Conservation (phyloP, 1,284 basidiomycete species). For the Moesziomyces sp. region DNA sequence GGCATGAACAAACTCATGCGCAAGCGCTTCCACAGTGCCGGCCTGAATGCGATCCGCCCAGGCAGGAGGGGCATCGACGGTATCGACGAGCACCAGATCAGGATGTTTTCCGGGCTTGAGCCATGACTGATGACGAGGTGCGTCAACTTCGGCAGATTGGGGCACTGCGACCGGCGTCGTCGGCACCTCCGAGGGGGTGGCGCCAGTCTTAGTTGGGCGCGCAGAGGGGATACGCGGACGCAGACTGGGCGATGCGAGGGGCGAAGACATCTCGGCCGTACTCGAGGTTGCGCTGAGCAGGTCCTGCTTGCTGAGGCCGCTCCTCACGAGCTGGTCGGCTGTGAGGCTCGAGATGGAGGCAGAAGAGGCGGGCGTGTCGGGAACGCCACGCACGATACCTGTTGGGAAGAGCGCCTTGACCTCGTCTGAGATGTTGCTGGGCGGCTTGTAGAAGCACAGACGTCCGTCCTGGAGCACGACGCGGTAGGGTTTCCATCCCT, state of each 20-base stretch:
- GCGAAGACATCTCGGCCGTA: constrained; percentile 31
- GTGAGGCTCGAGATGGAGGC: constrained; percentile 26
- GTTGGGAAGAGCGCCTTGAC: constrained; percentile 59
- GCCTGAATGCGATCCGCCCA: constrained; percentile 58
- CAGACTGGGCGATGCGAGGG: constrained; percentile 22
- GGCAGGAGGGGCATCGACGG: constrained; percentile 26
- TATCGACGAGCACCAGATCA: constrained; percentile 45
- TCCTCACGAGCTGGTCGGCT: constrained; percentile 37
- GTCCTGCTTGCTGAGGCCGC: constrained; percentile 56
- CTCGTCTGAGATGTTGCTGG: constrained; percentile 56
- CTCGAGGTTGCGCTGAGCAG: constrained; percentile 55
- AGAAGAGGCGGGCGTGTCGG: constrained; percentile 21
- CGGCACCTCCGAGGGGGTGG: constrained; percentile 1
- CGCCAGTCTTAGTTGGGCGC: constrained; percentile 15
- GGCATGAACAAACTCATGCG: constrained; percentile 62
- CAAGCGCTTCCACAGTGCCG: constrained; percentile 55
- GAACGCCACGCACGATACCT: constrained; percentile 23
- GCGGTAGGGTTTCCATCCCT: constrained; percentile 67
- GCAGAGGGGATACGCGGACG: constrained; percentile 24
- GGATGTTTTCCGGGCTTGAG: constrained; percentile 46
- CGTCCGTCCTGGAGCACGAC: constrained; percentile 59
- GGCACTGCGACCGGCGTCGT: constrained; percentile 7
- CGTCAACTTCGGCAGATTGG: background rate
- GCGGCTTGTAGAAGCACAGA: constrained; percentile 64
- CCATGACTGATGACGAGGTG: constrained; percentile 38